Evolutionary conservation across 2,329 filamentous ascomycete genomes (phyloP), one percentile per base, ranked within the genome.

Genomic region (Talaromyces pinophilus): DNA sequence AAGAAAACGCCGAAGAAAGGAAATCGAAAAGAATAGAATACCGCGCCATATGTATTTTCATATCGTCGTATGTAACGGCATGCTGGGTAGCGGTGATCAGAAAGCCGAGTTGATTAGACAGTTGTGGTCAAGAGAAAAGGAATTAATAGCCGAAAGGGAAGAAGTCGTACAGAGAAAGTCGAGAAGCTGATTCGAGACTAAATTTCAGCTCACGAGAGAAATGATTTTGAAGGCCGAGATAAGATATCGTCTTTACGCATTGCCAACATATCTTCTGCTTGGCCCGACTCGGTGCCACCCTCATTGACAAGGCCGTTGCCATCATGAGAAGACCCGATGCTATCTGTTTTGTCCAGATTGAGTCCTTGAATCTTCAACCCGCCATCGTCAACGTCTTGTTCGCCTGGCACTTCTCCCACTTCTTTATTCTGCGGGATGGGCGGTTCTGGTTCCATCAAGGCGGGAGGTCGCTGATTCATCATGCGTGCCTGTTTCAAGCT

Each of bases 391-490:
- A 73, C 73, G n/a, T 72, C 72, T 8, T 48, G 19, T 33, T 59
- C 55, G 10, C 68, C 66, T 17, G 67, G 50, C 15, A 76, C 73
- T 54, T 77, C 76, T 38, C 40, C 57, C 35, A 30, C 46, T 44
- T 65, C 63, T 35, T 64, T 40, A 13, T 46, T 57, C 19, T 35
- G 50, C 4, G 55, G 61, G 13, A 50, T 19, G 5, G 30, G 44
- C 13, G 38, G 52, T 78, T 77, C 15, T 81, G 78, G 13, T 82
- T 64, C 90, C 90, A 95, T 94, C 65, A 97, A 82, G 1, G 92
- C 93, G 33, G 93, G 95, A 1, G 95, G 95, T 5, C 95, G 87
- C 75, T 97, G 92, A 65, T 91, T 91, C 88, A 96, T 92, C 69
- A 90, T 87, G 67, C 90, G 88, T 13, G 95, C 95, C 80, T 97